Percentiles rank a stretch among this genome's conserved stretches.
Conservation (phyloP, 1,284 basidiomycete genomes). For the Moesziomyces sp. region DNA sequence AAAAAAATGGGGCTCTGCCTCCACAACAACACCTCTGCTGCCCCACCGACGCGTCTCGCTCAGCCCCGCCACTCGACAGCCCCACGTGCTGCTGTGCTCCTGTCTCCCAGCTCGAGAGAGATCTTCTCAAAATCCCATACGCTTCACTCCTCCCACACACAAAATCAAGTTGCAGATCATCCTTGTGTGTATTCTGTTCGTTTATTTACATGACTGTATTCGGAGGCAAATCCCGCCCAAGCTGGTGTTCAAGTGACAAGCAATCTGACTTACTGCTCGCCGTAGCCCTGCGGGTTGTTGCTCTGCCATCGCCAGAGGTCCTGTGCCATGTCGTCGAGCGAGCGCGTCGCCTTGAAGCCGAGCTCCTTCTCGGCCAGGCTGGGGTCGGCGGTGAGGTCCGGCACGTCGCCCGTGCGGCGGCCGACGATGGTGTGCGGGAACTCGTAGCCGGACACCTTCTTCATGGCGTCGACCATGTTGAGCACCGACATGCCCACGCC, state of each 20-base stretch:
- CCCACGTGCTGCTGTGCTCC: no score
- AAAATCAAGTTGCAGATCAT: no score
- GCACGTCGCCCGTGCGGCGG: constrained; percentile 89
- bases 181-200: no score
- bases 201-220: no score
- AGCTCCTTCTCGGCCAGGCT: constrained; percentile 90
- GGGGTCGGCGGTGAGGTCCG: constrained; percentile 95
- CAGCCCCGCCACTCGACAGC: no score
- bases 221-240: no score
- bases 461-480: constrained; percentile 95
- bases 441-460: constrained; percentile 88
- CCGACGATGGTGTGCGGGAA: constrained; percentile 82
- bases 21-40: constrained; percentile 13
- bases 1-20: not conserved
- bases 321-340: constrained; percentile 59
- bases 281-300: constrained; percentile 69
- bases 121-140: no score
- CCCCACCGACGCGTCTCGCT: constrained; percentile 3
- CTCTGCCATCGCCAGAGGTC: constrained; percentile 68
- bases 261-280: constrained; percentile 21
- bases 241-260: no score
- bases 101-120: no score
- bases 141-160: no score
- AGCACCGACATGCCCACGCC: constrained; percentile 92
- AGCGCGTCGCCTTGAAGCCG: constrained; percentile 82